Percentiles rank a stretch among this genome's conserved stretches.
Conservation (phyloP, 257 asterid species). For the Lithospermum erythrorhizon region DNA sequence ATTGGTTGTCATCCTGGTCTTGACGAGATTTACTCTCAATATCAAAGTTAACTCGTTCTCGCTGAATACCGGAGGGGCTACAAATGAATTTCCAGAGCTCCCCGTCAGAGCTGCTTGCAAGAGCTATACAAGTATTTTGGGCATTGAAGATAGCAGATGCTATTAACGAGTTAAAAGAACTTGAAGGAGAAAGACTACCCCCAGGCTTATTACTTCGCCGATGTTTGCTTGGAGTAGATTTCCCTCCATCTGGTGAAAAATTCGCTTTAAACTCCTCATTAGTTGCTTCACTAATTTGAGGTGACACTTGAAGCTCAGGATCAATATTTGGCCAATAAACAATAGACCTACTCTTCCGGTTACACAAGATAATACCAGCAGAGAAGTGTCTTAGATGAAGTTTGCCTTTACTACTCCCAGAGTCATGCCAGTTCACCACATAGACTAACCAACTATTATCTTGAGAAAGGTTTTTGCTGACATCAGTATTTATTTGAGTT, state of each 20-base stretch:
- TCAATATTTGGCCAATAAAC: slow-evolving; percentile 72
- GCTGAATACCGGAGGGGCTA: slow-evolving; percentile 46
- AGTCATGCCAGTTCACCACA: slow-evolving; percentile 56
- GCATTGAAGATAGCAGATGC: slow-evolving; percentile 49
- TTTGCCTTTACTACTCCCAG: slow-evolving; percentile 28
- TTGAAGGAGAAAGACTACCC: slow-evolving; percentile 20
- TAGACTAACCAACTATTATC: slow-evolving; percentile 56
- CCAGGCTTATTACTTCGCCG: slow-evolving; percentile 25
- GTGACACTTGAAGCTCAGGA: slow-evolving; percentile 28
- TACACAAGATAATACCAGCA: slow-evolving; percentile 65
- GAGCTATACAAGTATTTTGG: slow-evolving; percentile 45
- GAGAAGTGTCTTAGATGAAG: slow-evolving; percentile 35
- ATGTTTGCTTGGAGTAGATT: slow-evolving; percentile 27
- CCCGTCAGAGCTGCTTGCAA: slow-evolving; percentile 73
- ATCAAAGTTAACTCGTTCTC: slow-evolving; percentile 28
- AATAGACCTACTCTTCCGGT: slow-evolving; percentile 38
- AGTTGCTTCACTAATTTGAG: slow-evolving; percentile 37
- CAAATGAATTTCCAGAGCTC: slow-evolving; percentile 60
- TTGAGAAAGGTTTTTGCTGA: slow-evolving; percentile 24
- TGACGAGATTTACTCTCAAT: slow-evolving; percentile 19
- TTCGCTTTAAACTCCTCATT: slow-evolving; percentile 31
- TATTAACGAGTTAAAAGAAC: slow-evolving; percentile 57
- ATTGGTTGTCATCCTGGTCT: slow-evolving; percentile 36
- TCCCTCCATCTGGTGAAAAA: slow-evolving; percentile 24
- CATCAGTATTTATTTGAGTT: slow-evolving; percentile 21